Percentiles rank a stretch among this genome's conserved stretches.
Conservation (phyloP, 306 rosid species). For the Ceratonia siliqua region DNA sequence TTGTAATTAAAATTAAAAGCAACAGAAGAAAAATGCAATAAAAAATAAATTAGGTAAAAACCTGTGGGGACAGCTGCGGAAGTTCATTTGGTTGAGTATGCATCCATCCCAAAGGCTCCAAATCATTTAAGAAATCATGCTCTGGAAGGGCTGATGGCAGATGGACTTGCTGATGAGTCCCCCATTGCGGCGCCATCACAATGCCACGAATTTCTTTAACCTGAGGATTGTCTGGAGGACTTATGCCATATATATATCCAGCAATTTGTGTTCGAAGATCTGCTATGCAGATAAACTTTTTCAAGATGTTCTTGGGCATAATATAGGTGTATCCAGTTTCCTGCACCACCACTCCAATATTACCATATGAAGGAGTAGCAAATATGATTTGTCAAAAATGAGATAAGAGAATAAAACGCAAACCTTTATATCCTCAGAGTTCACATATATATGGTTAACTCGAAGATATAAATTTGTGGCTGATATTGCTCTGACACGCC, state of each 20-base stretch:
- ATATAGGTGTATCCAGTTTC: constrained; percentile 99
- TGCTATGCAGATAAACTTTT: constrained; percentile 94
- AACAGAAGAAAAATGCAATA: not conserved
- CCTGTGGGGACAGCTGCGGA: constrained; percentile 98
- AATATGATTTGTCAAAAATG: not conserved
- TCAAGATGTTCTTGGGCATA: constrained; percentile 97
- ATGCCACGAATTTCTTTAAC: constrained; percentile 97
- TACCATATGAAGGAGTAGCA: constrained; percentile 13
- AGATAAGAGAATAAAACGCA: not conserved
- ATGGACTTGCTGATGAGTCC: constrained; percentile 97
- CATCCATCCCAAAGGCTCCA: constrained; percentile 99
- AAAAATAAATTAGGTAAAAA: constrained; percentile 27
- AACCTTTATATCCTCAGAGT: constrained; percentile 97
- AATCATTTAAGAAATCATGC: constrained; percentile 92
- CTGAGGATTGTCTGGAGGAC: constrained; percentile 99
- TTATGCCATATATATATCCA: constrained; percentile 91
- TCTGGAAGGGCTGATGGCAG: constrained; percentile 95
- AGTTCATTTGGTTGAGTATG: constrained; percentile 99
- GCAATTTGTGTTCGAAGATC: constrained; percentile 96
- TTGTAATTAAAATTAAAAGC: not conserved
- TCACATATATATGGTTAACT: constrained; percentile 95
- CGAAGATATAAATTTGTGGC: constrained; percentile 96
- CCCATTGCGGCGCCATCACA: constrained; percentile 97
- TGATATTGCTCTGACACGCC: constrained; percentile 99
- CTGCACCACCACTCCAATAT: constrained; percentile 50